Conservation (phyloP, 257 asterid species). For the Verbascum thapsus region DNA sequence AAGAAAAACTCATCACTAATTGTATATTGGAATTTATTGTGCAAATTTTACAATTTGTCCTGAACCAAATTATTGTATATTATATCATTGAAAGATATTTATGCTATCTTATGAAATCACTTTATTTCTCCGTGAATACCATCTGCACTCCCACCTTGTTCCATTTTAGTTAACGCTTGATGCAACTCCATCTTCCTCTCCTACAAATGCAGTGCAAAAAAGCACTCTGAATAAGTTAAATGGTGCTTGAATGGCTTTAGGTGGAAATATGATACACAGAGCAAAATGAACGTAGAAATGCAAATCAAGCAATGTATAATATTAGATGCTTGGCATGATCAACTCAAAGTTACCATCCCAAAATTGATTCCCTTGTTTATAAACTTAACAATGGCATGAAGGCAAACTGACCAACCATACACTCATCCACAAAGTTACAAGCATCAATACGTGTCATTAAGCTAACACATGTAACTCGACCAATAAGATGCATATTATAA, state of each 20-base stretch:
- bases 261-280: slow-evolving; percentile 2
- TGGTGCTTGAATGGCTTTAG: slow-evolving; percentile 17
- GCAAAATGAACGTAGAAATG: slow-evolving; percentile 7
- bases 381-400: too few species aligned
- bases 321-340: slow-evolving; percentile 7
- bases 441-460: not conserved
- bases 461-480: not conserved
- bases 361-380: too few species aligned
- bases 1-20: too few species aligned
- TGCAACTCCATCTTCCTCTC: slow-evolving; percentile 91
- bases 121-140: too few species aligned
- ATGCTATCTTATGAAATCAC: too few species aligned
- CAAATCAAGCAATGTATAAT: slow-evolving; percentile 4
- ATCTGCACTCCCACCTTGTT: slow-evolving; percentile 99
- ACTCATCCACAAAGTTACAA: not conserved
- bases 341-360: slow-evolving; percentile 13
- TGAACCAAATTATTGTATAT: too few species aligned
- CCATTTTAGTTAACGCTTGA: slow-evolving; percentile 89
- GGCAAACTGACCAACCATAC: not conserved
- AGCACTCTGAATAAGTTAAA: slow-evolving; percentile 25
- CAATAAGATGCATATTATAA: not conserved
- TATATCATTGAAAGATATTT: too few species aligned
- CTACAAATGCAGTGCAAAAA: slow-evolving; percentile 49
- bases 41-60: too few species aligned
- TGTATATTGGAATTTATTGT: too few species aligned